Evolutionary conservation across 768 basidiomycete species (phyloP), one percentile per base, ranked within the genome.

Genomic region (Psilocybe azurescens): DNA sequence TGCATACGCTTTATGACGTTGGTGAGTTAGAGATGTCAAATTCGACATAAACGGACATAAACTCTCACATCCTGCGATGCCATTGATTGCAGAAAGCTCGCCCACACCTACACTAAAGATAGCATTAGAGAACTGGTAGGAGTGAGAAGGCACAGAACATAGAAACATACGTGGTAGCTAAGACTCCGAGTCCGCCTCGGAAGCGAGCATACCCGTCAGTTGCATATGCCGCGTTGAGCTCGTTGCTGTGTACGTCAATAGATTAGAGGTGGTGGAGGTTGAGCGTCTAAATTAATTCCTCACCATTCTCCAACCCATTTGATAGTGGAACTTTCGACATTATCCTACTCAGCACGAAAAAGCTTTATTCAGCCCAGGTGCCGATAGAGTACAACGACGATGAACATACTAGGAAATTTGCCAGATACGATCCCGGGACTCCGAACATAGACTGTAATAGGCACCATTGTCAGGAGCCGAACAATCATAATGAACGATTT

Each of bases 71-170:
- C 62, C 62, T 29, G 62, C 62, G 28, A 64, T 41, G 20, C 62
- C 62, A 30, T 64, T 64, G 47, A 64, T 64, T 14, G 62, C 62
- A 33, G 62, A 64, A 47, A 64, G 62, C 51, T 64, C 62, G 3
- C 62, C 62, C 9, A 64, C 62, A 14, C 62, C 62, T 16, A 64
- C 52, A 41, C 62, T 64, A 49, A 30, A 50, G 47, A 32, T 24
- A 29, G 3, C 16, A 9, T 52, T 30, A 1, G 52, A 10, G 24
- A 28, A 36, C 24, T 58, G 51, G 13, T 11, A 29, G 54, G 46
- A 28, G 5, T 24, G 14, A 38, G 18, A 50, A 20, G 46, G 58
- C 24, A 28, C 20, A n/a, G n/a, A 60, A n/a, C 32, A 29, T 24
- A 28, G 5, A 29, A 44, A 55, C 62, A 30, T 56, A 64, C 62